Evolutionary conservation across 306 rosid species (phyloP).

Genomic region (Citrullus colocynthis): DNA sequence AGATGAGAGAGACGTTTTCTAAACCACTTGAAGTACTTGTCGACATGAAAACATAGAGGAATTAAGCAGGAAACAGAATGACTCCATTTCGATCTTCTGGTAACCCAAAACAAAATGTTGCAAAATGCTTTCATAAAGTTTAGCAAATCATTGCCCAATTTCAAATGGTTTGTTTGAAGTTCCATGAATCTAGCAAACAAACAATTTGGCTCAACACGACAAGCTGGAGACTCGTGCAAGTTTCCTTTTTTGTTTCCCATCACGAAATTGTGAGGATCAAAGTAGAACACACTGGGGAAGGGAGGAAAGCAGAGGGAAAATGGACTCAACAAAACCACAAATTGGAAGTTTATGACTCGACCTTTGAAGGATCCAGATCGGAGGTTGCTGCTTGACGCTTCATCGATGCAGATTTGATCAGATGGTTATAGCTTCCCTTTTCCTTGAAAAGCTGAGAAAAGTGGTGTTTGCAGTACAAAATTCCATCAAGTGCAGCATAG

Average conservation of each 20-base stretch:
- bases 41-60: neutral
- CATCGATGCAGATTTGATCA: constrained; percentile 14
- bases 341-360: neutral
- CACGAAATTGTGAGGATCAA: neutral
- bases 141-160: neutral
- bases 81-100: neutral
- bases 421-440: constrained; percentile 25
- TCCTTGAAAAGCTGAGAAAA: constrained; percentile 93
- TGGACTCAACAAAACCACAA: neutral
- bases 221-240: neutral
- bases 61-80: neutral
- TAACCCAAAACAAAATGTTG: neutral
- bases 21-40: neutral
- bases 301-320: neutral
- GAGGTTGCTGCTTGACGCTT: constrained; percentile 3
- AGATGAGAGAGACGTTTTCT: neutral
- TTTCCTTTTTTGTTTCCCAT: neutral
- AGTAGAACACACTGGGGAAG: neutral
- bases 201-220: neutral
- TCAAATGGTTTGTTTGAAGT: constrained; percentile 3
- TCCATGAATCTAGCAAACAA: neutral
- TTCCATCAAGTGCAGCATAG: constrained; percentile 88
- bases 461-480: constrained; percentile 95
- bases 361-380: constrained; percentile 1
- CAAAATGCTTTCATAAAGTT: neutral